Percentiles rank a stretch among this genome's conserved stretches.
Evolutionary conservation across 495 filamentous ascomycete species (phyloP).

Genomic region (Aspergillus campestris): DNA sequence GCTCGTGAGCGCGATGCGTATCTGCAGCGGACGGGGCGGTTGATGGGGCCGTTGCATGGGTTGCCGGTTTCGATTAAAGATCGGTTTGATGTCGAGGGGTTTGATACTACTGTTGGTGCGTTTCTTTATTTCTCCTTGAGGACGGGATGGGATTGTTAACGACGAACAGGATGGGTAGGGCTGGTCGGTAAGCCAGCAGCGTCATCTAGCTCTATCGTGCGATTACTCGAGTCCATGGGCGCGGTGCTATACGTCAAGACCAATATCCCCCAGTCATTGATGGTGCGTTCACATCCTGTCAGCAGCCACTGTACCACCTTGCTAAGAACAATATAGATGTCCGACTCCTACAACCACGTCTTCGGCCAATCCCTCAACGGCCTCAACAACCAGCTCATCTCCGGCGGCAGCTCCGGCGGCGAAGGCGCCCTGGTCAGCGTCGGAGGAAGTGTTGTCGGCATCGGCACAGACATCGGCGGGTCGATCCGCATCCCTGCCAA

Average conservation of each 20-base stretch:
- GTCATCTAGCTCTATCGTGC: conserved; percentile 21
- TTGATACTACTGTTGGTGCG: conserved; percentile 40
- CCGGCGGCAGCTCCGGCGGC: conserved; percentile 58
- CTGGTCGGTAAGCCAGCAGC: conserved; percentile 23
- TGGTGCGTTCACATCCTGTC: conserved; percentile 14
- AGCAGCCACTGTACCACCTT: not conserved
- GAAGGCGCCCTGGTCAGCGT: conserved; percentile 56
- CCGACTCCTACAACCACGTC: conserved; percentile 35
- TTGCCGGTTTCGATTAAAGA: conserved; percentile 64
- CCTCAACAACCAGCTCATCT: conserved; percentile 44
- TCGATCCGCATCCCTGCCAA: conserved; percentile 59
- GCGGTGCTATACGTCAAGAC: conserved; percentile 58
- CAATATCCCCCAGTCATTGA: conserved; percentile 48
- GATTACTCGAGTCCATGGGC: conserved; percentile 25
- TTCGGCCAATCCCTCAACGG: conserved; percentile 49
- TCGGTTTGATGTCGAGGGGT: conserved; percentile 49
- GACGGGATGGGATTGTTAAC: not conserved
- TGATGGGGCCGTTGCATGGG: conserved; percentile 57
- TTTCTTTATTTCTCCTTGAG: not conserved
- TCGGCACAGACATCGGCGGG: conserved; percentile 63
- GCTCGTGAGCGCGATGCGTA: conserved; percentile 37
- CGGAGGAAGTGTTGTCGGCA: conserved; percentile 51
- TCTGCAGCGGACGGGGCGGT: conserved; percentile 28
- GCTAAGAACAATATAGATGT: conserved; percentile 38
- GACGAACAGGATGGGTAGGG: conserved; percentile 27